Conservation (phyloP, 306 rosid species). For the Sicyos baderoa region DNA sequence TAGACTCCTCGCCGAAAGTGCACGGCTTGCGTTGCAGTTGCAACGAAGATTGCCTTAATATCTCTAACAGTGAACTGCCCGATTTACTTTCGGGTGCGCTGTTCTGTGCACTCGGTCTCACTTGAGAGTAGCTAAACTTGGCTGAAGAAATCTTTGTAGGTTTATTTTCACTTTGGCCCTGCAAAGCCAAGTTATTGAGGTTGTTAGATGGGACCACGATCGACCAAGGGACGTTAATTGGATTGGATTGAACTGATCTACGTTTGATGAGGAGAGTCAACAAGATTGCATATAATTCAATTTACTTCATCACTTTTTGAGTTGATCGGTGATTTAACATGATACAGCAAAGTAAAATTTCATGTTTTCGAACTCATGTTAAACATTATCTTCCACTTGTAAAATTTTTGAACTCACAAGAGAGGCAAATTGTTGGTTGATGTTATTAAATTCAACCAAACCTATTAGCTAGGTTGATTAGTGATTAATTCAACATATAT, state of each 20-base stretch:
- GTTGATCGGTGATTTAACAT: too few species aligned
- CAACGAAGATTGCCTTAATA: slow-evolving; percentile 55
- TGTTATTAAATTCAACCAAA: too few species aligned
- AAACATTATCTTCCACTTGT: too few species aligned
- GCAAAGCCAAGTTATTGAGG: slow-evolving; percentile 18
- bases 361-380: too few species aligned
- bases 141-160: slow-evolving; percentile 37
- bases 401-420: too few species aligned
- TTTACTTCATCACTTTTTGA: too few species aligned
- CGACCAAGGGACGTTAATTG: neutral
- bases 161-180: slow-evolving; percentile 50
- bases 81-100: slow-evolving; percentile 30
- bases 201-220: neutral
- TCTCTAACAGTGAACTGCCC: slow-evolving; percentile 50
- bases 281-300: too few species aligned
- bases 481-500: too few species aligned
- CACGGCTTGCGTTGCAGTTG: slow-evolving; percentile 35
- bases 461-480: too few species aligned
- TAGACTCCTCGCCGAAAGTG: slow-evolving; percentile 26
- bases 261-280: too few species aligned
- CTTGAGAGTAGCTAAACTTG: slow-evolving; percentile 56
- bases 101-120: slow-evolving; percentile 30
- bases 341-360: too few species aligned
- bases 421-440: too few species aligned
- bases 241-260: neutral